Evolutionary conservation across 2,329 filamentous ascomycete species (phyloP).

Genomic region (Nannizziopsis barbatae): DNA sequence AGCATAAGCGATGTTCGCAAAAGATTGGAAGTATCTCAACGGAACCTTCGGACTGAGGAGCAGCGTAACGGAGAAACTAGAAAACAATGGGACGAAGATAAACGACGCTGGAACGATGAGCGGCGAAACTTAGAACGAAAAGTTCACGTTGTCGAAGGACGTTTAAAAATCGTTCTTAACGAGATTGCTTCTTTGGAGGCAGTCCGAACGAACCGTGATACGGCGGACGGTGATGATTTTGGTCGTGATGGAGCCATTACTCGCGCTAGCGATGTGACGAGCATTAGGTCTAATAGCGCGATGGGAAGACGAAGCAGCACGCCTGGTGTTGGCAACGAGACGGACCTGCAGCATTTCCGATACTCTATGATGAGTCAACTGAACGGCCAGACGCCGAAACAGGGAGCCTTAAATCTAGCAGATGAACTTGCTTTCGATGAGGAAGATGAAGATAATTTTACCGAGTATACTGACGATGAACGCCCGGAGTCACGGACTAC

Average conservation of each 20-base stretch:
- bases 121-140: slow-evolving; percentile 71
- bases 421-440: slow-evolving; percentile 76
- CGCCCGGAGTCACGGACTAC: slow-evolving; percentile 44
- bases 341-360: slow-evolving; percentile 44
- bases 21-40: slow-evolving; percentile 66
- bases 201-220: slow-evolving; percentile 16
- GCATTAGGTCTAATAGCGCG: slow-evolving; percentile 62
- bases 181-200: slow-evolving; percentile 51
- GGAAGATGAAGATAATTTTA: slow-evolving; percentile 54
- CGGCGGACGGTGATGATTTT: not conserved
- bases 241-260: slow-evolving; percentile 25
- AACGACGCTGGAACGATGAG: slow-evolving; percentile 72
- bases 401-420: slow-evolving; percentile 64
- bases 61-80: slow-evolving; percentile 72
- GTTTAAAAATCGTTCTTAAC: slow-evolving; percentile 71
- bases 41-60: slow-evolving; percentile 65
- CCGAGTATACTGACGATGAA: slow-evolving; percentile 53
- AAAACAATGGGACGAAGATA: slow-evolving; percentile 72
- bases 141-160: slow-evolving; percentile 78
- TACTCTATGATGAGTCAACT: slow-evolving; percentile 58
- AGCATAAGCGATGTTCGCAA: slow-evolving; percentile 59
- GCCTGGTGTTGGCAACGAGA: slow-evolving; percentile 42
- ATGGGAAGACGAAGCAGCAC: slow-evolving; percentile 45
- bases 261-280: slow-evolving; percentile 56
- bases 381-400: slow-evolving; percentile 44